These are phyloP conservation scores for Capronia coronata DNA, from an alignment of 2,329 filamentous ascomycete genomes.

Conservation along the genomic window DNA sequence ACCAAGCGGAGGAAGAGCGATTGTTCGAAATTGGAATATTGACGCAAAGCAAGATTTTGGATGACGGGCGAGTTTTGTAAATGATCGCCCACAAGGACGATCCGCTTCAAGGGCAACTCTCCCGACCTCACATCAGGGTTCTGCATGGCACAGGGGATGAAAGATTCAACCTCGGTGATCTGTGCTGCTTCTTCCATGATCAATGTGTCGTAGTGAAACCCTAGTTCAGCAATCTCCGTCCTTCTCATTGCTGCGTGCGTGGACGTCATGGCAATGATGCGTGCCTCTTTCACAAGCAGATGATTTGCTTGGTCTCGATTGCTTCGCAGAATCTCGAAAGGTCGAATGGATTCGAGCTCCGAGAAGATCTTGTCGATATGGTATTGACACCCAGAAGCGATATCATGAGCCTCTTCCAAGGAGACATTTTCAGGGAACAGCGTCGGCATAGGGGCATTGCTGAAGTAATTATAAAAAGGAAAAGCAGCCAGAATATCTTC, in stretches of 20 bases:
- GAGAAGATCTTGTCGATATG: conserved; percentile 88
- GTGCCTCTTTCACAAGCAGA: conserved; percentile 87
- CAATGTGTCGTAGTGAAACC: conserved; percentile 95
- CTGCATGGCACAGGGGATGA: conserved; percentile 90
- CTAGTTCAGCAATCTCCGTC: conserved; percentile 81
- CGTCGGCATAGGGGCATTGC: conserved; percentile 69
- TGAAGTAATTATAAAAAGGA: conserved; percentile 83
- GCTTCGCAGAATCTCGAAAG: conserved; percentile 86
- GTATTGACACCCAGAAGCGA: conserved; percentile 75
- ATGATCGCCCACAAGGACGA: conserved; percentile 92
- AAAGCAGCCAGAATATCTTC: conserved; percentile 66
- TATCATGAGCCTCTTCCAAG: conserved; percentile 63
- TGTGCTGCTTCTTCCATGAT: conserved; percentile 98
- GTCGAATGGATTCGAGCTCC: conserved; percentile 84
- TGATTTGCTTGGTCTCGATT: conserved; percentile 95
- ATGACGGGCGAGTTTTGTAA: conserved; percentile 95
- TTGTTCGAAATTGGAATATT: conserved; percentile 94
- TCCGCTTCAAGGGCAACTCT: conserved; percentile 69
- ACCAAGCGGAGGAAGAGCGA: conserved; percentile 88
- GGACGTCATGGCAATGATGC: conserved; percentile 96
- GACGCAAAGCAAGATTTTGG: conserved; percentile 86
- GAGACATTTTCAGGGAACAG: conserved; percentile 65
- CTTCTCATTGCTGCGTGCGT: conserved; percentile 94
- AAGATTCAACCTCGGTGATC: conserved; percentile 94
- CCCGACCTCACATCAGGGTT: conserved; percentile 58